These are phyloP conservation scores for Candolleomyces aberdarensis DNA, from an alignment of 768 basidiomycete genomes.

Conservation along the genomic window DNA sequence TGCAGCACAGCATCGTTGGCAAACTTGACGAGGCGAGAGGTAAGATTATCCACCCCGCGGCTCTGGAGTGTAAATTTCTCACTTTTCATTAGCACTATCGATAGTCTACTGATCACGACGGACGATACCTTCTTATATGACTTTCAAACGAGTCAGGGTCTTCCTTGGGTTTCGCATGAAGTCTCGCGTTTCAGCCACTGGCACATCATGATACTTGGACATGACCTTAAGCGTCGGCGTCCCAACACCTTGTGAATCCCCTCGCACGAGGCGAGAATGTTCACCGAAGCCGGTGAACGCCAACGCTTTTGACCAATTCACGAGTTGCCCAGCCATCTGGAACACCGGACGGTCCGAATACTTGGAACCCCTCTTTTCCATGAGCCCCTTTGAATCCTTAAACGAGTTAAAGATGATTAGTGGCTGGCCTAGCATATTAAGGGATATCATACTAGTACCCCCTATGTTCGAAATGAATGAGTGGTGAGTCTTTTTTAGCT, in stretches of 20 bases:
- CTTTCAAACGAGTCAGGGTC: background rate
- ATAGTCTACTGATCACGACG: background rate
- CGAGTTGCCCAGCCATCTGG: background rate
- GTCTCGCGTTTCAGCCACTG: background rate
- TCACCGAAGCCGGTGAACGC: background rate
- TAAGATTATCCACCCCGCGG: background rate
- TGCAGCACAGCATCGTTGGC: background rate
- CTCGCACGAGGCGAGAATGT: background rate
- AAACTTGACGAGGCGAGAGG: background rate
- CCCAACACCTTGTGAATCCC: background rate
- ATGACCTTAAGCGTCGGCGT: background rate
- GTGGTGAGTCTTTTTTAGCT: too few species aligned
- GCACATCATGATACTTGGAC: background rate
- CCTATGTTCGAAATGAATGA: constrained; percentile 23
- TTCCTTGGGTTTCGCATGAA: background rate
- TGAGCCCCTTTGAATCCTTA: constrained; percentile 40
- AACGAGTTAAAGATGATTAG: constrained; percentile 47
- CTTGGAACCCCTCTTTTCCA: constrained; percentile 49
- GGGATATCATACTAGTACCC: constrained; percentile 37
- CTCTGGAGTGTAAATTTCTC: background rate
- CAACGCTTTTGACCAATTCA: background rate
- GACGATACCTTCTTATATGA: background rate
- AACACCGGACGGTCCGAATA: constrained; percentile 45
- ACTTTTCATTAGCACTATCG: background rate
- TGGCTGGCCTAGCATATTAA: constrained; percentile 39